Base-by-base conservation (phyloP, 1,284 basidiomycete genomes). In the Sanghuangporus weigelae region DNA sequence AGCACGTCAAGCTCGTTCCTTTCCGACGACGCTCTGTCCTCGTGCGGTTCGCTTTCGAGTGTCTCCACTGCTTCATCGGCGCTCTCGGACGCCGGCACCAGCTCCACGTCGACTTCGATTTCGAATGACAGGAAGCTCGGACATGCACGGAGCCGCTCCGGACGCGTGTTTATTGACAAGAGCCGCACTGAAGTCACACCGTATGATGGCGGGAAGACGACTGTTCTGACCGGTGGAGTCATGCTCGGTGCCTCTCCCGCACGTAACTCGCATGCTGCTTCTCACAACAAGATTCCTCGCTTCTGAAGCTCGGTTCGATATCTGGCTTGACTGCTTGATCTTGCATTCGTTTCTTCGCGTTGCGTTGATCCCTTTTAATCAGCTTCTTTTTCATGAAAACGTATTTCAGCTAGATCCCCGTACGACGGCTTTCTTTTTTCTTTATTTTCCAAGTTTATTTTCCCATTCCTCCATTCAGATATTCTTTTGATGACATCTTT, bases 201-300 rank as follows among this genome's bases (percentile, higher is more conserved):
- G 71, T 92, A 92, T 71, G 89, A 92, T 68, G 90, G 89, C 65
- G 89, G 90, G 68, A 91, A 91, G 80, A 92, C 89, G 63, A 91
- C 89, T 46, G 90, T 92, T 58, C 82, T 92, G 67, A 90, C 90
- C 7, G 89, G 89, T 62, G 89, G 90, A 68, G 90, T 92, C 68
- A 92, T 92, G 89, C 87, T 92, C 67, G 89, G 89, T 60, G 70
- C 71, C 53, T 71, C 67, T 67, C 68, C 77, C 70, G 73, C 74
- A 38, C 56, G 62, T 54, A 60, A 57, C 59, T 57, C 60, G 42
- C 55, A 40, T 23, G 62, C 62, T 19, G 62, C 57, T 23, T 51
- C 57, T 16, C 48, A 57, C 48, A 56, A 48, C 36, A 59, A 51
- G 49, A 21, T 50, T 21, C 48, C 42, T 31, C 62, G 62, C 49